Evolutionary conservation across 108 stramenopile genomes (phyloP), one percentile per base, ranked within the genome.

Genomic region (Nitzschia inconspicua): DNA sequence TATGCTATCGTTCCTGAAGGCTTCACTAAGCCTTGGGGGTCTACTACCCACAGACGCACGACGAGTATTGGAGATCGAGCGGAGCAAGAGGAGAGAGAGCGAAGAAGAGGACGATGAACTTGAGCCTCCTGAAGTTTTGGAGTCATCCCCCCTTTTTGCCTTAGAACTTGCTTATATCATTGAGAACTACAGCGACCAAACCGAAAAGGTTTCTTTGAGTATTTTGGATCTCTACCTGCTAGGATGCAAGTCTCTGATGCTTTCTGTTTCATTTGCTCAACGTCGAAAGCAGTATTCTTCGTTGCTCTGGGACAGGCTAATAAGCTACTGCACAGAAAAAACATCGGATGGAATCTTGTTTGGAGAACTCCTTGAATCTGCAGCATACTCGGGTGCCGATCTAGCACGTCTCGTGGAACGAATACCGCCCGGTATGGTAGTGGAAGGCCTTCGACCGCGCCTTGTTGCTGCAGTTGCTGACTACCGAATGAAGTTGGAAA

Each of bases 391-490:
- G 30, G 91, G 91, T 11, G 88, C 88, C 13, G 84, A 93, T 63
- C 50, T 93, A 44, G 66, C 88, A 2, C 70, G 70, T 0, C 73
- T 89, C 47, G 85, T 89, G 7, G 52, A 74, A 3, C 73, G 64
- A 57, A 89, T 89, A 22, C 88, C 88, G 20, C 60, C 68, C 22
- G 84, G 86, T 5, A 86, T 93, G 85, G 57, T 73, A 11, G 83
- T 93, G 8, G 86, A 93, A 77, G 91, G 91, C 14, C 58, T 93
- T 7, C 70, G 91, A 20, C 86, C 79, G 35, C 77, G 82, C 48
- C 52, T 93, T 16, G 83, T 89, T 20, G 79, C 86, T 39, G 84
- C 91, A n/a, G 78, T 93, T 16, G 72, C 85, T 30, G 88, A 93
- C 64, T 89, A 89, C 30, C 80, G 87, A 9, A 55, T 82, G 50